Evolutionary conservation across 2,329 filamentous ascomycete species (phyloP), one percentile per base, ranked within the genome.

Genomic region (Claviceps arundinis): DNA sequence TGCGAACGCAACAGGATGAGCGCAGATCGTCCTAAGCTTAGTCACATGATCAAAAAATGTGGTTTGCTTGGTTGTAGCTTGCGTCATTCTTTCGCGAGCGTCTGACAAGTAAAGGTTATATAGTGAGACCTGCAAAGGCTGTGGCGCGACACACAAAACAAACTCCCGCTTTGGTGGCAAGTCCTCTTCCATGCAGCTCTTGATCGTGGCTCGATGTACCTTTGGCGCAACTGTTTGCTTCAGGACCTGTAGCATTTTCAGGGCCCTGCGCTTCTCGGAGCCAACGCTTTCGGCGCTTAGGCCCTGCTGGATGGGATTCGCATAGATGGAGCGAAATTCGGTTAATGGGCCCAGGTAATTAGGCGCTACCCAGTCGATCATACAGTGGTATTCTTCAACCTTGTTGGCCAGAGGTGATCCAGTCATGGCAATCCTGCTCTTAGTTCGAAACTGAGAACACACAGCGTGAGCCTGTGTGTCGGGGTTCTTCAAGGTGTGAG

Each of bases 351-450:
- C 89, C 2, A 95, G 73, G 62, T 87, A 95, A 24, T 80, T 80
- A 0, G 87, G 86, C 1, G 87, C 83, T 49, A 93, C 81, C 88
- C 89, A 95, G 56, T 90, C 78, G 53, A 95, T 84, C 80, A 95
- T 87, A n/a, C 82, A 71, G 61, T 84, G 89, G 61, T 95, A 95
- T 60, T 96, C 90, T 30, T 77, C 71, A 0, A 95, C 80, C 50
- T 88, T 86, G 62, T 95, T 96, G 4, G 87, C 82, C 50, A 96
- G 71, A 0, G 90, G 90, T 0, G 89, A 91, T 0, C 89, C 90
- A 0, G 89, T 95, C 55, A 96, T 72, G 5, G 89, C 90, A 57
- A 96, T 86, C 11, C 89, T 81, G 54, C 76, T 83, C 51, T 71
- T 78, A 0, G 89, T 86, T 54, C 65, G 73, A 62, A 96, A 84